Percentiles rank a stretch among this genome's conserved stretches.
Evolutionary conservation across 495 filamentous ascomycete species (phyloP).

Genomic region (Penicillium ochrochloron): DNA sequence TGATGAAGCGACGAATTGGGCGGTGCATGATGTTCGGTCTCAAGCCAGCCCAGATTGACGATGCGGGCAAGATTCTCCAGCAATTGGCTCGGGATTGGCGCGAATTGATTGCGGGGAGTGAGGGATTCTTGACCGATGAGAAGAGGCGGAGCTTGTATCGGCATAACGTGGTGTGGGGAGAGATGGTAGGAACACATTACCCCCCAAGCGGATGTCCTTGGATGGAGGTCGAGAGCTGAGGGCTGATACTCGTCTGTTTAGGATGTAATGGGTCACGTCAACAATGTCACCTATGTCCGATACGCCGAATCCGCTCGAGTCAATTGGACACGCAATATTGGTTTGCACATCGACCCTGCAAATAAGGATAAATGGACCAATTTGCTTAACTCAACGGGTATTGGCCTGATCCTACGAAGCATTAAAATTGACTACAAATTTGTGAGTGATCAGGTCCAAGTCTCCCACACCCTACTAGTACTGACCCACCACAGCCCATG

Average conservation of each 20-base stretch:
- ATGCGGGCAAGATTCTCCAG: slow-evolving; percentile 64
- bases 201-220: neutral
- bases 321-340: slow-evolving; percentile 82
- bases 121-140: slow-evolving; percentile 77
- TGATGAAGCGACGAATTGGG: slow-evolving; percentile 74
- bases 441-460: slow-evolving; percentile 54
- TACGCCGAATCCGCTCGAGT: slow-evolving; percentile 86
- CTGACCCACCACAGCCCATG: slow-evolving; percentile 67
- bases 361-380: slow-evolving; percentile 71
- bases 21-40: slow-evolving; percentile 84
- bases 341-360: slow-evolving; percentile 65
- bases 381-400: slow-evolving; percentile 65
- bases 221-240: neutral
- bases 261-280: slow-evolving; percentile 79
- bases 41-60: slow-evolving; percentile 58
- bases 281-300: slow-evolving; percentile 82
- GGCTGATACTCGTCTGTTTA: slow-evolving; percentile 34
- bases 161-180: slow-evolving; percentile 86
- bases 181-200: slow-evolving; percentile 66
- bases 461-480: slow-evolving; percentile 13
- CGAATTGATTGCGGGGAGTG: slow-evolving; percentile 72
- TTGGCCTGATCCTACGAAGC: slow-evolving; percentile 78
- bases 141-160: slow-evolving; percentile 67
- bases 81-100: slow-evolving; percentile 77
- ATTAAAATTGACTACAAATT: slow-evolving; percentile 92